Conservation (phyloP, 2,329 filamentous ascomycete genomes). For the Pyrenophora seminiperda region DNA sequence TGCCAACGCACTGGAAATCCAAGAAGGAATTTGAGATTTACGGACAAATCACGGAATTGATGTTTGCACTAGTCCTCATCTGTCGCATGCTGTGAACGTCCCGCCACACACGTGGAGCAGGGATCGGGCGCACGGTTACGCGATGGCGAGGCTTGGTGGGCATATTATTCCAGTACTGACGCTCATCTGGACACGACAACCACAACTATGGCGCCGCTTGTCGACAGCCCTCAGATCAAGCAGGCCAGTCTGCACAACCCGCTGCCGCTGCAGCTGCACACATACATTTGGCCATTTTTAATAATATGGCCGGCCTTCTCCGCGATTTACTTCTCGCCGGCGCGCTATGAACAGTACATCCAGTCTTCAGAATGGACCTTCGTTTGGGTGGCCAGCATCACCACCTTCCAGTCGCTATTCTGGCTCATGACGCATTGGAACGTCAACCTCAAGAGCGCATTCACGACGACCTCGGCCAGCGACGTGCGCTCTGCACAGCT, state of each 20-base stretch:
- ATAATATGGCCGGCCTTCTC: conserved; percentile 93
- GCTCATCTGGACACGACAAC: conserved; percentile 25
- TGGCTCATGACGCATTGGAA: conserved; percentile 99
- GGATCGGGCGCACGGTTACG: conserved; percentile 12
- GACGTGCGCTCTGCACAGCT: conserved; percentile 75
- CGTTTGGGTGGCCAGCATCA: conserved; percentile 86
- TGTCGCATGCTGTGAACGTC: conserved; percentile 12
- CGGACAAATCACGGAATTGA: conserved; percentile 7
- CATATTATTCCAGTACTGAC: conserved; percentile 20
- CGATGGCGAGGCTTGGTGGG: conserved; percentile 19
- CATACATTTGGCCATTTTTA: conserved; percentile 91
- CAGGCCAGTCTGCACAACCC: conserved; percentile 87
- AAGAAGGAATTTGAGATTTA: not conserved
- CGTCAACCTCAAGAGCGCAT: conserved; percentile 79
- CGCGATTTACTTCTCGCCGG: conserved; percentile 79
- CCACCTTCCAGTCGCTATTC: conserved; percentile 83
- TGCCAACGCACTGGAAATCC: no score
- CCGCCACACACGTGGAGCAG: conserved; percentile 14
- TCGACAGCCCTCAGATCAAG: conserved; percentile 89
- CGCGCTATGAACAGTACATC: conserved; percentile 89
- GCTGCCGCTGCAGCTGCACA: conserved; percentile 77
- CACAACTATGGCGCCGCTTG: conserved; percentile 64
- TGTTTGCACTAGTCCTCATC: conserved; percentile 5
- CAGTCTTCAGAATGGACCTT: conserved; percentile 97
- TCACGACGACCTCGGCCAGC: conserved; percentile 75